These are phyloP conservation scores for Chrysopogon serrulatus DNA, from an alignment of 176 grass and related monocot species.

Conservation along the genomic window DNA sequence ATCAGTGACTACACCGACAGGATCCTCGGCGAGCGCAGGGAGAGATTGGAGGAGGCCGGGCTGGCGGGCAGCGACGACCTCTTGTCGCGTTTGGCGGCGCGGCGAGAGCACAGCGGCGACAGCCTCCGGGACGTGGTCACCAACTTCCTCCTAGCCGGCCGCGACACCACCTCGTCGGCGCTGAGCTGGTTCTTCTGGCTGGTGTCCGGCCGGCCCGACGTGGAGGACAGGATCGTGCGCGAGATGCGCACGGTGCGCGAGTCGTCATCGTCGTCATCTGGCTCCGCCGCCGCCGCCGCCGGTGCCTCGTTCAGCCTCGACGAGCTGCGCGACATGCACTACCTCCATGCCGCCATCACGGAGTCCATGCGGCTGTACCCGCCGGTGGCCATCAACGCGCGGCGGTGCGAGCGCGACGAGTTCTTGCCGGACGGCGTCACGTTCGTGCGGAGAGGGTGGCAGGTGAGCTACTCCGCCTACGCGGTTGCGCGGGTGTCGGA, in stretches of 20 bases:
- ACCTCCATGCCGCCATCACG: slow-evolving; percentile 50
- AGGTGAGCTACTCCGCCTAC: slow-evolving; percentile 40
- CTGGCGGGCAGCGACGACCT: slow-evolving; percentile 29
- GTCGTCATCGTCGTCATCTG: too few species aligned
- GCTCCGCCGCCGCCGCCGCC: too few species aligned
- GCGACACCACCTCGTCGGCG: slow-evolving; percentile 72
- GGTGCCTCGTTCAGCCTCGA: slow-evolving; percentile 54
- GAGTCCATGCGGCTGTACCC: slow-evolving; percentile 76
- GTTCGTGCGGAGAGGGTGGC: slow-evolving; percentile 50
- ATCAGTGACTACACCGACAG: slow-evolving; percentile 40
- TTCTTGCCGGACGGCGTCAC: slow-evolving; percentile 51
- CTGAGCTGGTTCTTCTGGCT: slow-evolving; percentile 88
- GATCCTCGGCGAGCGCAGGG: slow-evolving; percentile 30
- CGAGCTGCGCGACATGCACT: slow-evolving; percentile 57
- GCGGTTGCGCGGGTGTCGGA: slow-evolving; percentile 40
- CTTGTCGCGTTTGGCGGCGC: slow-evolving; percentile 47
- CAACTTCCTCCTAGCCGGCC: slow-evolving; percentile 57
- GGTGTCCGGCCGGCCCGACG: slow-evolving; percentile 30
- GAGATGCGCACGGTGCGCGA: too few species aligned
- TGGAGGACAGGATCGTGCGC: slow-evolving; percentile 42
- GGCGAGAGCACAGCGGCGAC: slow-evolving; percentile 31
- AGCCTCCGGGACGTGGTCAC: slow-evolving; percentile 55
- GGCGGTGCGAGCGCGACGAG: slow-evolving; percentile 43
- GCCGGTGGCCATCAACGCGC: slow-evolving; percentile 46
- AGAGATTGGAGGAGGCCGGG: slow-evolving; percentile 2